Evolutionary conservation across 768 basidiomycete genomes (phyloP).

Genomic region (Kondoa malvinella): DNA sequence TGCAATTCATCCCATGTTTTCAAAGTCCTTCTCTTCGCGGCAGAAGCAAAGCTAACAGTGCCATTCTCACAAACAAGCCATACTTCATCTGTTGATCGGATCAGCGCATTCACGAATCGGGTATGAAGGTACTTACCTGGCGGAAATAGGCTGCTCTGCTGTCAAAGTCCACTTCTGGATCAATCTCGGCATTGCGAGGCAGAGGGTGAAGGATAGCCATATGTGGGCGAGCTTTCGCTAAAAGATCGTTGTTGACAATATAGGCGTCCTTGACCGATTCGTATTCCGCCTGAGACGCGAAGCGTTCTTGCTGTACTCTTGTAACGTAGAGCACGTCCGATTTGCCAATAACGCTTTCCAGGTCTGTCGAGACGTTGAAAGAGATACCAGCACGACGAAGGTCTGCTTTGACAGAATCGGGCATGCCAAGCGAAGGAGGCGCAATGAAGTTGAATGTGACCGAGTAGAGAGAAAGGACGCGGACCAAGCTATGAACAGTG

Average conservation of each 20-base stretch:
- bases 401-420: constrained; percentile 58
- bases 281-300: constrained; percentile 66
- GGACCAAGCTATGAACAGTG: constrained; percentile 90
- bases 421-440: constrained; percentile 73
- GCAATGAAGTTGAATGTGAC: constrained; percentile 93
- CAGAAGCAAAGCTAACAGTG: constrained; percentile 25
- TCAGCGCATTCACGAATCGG: background rate
- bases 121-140: constrained; percentile 35
- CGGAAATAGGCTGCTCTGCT: constrained; percentile 92
- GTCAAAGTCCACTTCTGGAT: constrained; percentile 95
- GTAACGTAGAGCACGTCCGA: constrained; percentile 97
- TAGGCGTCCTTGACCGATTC: constrained; percentile 78
- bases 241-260: constrained; percentile 78
- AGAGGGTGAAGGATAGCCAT: constrained; percentile 99
- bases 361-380: constrained; percentile 63
- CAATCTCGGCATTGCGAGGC: constrained; percentile 90
- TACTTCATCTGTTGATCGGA: constrained; percentile 55
- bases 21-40: constrained; percentile 29
- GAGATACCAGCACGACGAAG: constrained; percentile 67
- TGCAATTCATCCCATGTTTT: no score
- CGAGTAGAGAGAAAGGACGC: constrained; percentile 73
- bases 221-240: constrained; percentile 81
- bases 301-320: constrained; percentile 86
- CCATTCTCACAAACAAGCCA: constrained; percentile 73
- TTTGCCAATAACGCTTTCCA: constrained; percentile 76